phyloP scores from a whole-genome alignment of 2,329 filamentous ascomycete genomes.

The Macroventuria anomochaeta region DNA sequence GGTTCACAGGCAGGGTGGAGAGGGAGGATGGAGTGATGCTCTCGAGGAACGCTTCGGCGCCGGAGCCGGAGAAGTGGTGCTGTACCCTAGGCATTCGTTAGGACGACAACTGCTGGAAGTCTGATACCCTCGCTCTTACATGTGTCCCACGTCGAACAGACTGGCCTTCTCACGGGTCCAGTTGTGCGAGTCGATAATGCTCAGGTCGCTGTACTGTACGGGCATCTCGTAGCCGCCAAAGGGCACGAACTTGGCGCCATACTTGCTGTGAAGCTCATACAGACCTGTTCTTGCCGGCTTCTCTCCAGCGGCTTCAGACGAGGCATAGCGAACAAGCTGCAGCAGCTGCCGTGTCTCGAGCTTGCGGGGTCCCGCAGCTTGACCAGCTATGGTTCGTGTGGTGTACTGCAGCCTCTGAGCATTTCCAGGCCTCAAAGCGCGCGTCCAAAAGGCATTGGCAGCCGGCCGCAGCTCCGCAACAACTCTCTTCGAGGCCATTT shows the following conservation, averaged over 20 bases:
- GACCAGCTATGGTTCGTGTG: constrained; percentile 24
- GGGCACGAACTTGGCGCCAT: constrained; percentile 93
- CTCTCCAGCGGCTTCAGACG: constrained; percentile 33
- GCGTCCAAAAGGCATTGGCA: constrained; percentile 31
- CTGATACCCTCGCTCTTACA: constrained; percentile 62
- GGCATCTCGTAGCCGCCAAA: constrained; percentile 95
- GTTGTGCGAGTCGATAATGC: constrained; percentile 82
- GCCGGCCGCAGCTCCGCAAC: constrained; percentile 33
- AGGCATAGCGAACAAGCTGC: constrained; percentile 37
- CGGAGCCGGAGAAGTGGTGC: constrained; percentile 81
- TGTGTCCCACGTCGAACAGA: constrained; percentile 95
- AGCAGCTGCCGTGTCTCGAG: constrained; percentile 17
- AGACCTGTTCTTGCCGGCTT: constrained; percentile 69
- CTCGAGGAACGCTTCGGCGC: constrained; percentile 81
- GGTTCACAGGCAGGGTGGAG: constrained; percentile 66
- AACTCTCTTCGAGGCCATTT: constrained; percentile 42
- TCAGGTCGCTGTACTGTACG: constrained; percentile 80
- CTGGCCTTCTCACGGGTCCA: constrained; percentile 90
- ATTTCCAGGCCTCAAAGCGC: constrained; percentile 21
- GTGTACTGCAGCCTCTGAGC: constrained; percentile 21
- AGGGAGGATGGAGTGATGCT: constrained; percentile 80
- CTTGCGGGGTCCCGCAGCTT: constrained; percentile 37
- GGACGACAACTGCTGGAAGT: not conserved
- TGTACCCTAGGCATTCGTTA: constrained; percentile 63
- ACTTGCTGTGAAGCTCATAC: constrained; percentile 76